Evolutionary conservation across 768 basidiomycete genomes (phyloP).

Genomic region (Sarcodon sp.): DNA sequence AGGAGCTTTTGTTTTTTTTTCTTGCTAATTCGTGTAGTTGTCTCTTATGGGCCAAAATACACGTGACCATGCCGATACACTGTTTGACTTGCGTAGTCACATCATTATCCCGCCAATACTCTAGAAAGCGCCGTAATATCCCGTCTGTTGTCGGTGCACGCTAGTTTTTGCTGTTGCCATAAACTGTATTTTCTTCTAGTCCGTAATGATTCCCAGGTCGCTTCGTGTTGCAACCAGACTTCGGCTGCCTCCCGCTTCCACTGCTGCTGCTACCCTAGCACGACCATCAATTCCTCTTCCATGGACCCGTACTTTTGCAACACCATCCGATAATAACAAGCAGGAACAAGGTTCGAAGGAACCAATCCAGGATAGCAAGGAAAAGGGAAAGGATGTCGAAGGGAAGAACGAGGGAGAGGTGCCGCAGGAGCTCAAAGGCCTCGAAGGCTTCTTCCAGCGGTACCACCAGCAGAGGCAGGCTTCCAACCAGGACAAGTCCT

Average conservation of each 20-base stretch:
- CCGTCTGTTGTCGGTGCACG: no score
- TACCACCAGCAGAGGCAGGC: slow-evolving; percentile 24
- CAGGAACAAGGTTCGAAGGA: slow-evolving; percentile 15
- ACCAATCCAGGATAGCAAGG: slow-evolving; percentile 16
- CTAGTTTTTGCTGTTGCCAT: no score
- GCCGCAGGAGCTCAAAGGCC: slow-evolving; percentile 36
- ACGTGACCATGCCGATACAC: no score
- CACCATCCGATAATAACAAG: slow-evolving; percentile 26
- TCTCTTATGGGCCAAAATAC: no score
- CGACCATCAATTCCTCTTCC: not conserved
- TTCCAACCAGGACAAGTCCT: slow-evolving; percentile 2
- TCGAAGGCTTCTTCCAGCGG: slow-evolving; percentile 74
- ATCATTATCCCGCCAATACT: no score
- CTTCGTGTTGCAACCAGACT: not conserved
- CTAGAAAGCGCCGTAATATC: no score
- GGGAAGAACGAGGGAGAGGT: slow-evolving; percentile 20
- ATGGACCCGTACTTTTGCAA: slow-evolving; percentile 32
- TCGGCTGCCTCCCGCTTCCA: not conserved
- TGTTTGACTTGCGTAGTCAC: no score
- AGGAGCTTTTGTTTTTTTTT: no score
- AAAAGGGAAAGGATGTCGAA: slow-evolving; percentile 23
- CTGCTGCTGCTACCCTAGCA: not conserved
- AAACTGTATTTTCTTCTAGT: not conserved
- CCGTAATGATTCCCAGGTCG: not conserved
- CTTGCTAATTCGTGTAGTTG: no score